Base-by-base conservation (phyloP, 441 rosid species). In the Euphorbia celastroides region DNA sequence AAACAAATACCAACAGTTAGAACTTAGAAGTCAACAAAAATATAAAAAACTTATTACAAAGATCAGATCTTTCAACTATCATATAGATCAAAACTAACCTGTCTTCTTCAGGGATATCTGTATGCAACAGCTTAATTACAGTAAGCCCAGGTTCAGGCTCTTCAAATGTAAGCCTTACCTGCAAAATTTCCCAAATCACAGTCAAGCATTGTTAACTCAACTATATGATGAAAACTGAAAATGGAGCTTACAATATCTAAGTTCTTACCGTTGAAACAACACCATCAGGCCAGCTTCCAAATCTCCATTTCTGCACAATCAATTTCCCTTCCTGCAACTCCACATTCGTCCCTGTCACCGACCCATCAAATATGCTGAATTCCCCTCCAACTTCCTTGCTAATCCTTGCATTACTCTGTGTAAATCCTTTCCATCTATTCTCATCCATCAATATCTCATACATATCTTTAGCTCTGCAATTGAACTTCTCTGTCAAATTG, bases 221-320 rank as follows among this genome's bases (percentile, higher is more conserved):
- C 16, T 7, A 36, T 8, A 12, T 7, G 41, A 44, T 20, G 61
- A 50, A 36, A 28, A 44, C 23, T 26, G 70, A 74, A 10, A 38
- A 42, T n/a, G 5, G n/a, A 51, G 28, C 54, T 23, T 25, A 8
- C 2, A 50, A 22, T 0, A 1, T 50, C n/a, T 0, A 50, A 65
- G 6, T 6, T 59, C 86, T 63, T 67, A 93, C 98, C 36, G 88
- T 86, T 0, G 97, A 93, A 65, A 82, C 82, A 72, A 84, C 57
- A 60, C 95, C 96, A 72, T 93, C 98, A 55, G 96, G 90, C 98
- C 98, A 93, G 75, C 88, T 93, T 27, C 96, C 97, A 17, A 93
- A 90, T 67, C 97, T 80, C 98, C 98, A 93, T 31, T 80, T 84
- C 80, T 93, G 98, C 55, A 89, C 86, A 72, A 93, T 90, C 85